Percentiles rank a stretch among this genome's conserved stretches.
These are phyloP conservation scores for Tetrapisispora nanseiensis DNA, from an alignment of 805 yeast genomes.

Conservation along the genomic window DNA sequence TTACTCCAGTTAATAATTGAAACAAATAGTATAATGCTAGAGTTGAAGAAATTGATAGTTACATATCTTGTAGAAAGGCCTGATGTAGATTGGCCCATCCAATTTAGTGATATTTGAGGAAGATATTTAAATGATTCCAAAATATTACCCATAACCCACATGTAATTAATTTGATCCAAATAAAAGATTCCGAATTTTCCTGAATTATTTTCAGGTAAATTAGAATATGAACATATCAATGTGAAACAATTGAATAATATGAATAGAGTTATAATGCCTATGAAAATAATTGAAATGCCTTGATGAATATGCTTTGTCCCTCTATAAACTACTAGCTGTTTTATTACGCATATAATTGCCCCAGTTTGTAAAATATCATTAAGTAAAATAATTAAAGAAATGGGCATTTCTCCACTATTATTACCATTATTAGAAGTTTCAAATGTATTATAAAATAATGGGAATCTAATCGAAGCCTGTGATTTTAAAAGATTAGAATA, in stretches of 20 bases:
- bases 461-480: constrained; percentile 29
- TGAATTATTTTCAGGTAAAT: constrained; percentile 13
- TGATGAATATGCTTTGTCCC: constrained; percentile 32
- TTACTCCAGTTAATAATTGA: constrained; percentile 3
- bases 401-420: constrained; percentile 16
- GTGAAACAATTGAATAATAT: constrained; percentile 12
- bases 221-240: constrained; percentile 12
- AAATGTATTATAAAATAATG: constrained; percentile 23
- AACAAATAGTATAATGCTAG: neutral
- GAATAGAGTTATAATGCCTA: constrained; percentile 2
- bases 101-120: constrained; percentile 37
- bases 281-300: constrained; percentile 24
- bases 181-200: constrained; percentile 28
- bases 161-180: constrained; percentile 34
- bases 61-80: constrained; percentile 25
- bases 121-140: constrained; percentile 21
- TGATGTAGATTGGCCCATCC: constrained; percentile 28
- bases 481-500: constrained; percentile 15
- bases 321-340: constrained; percentile 24
- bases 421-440: neutral
- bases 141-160: constrained; percentile 32
- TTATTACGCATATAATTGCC: constrained; percentile 13
- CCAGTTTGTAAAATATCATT: constrained; percentile 12
- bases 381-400: constrained; percentile 16
- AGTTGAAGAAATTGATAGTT: constrained; percentile 2